Percentiles rank a stretch among this genome's conserved stretches.
Evolutionary conservation across 2,329 filamentous ascomycete genomes (phyloP).

Genomic region (Phaeosphaeriaceae sp.): DNA sequence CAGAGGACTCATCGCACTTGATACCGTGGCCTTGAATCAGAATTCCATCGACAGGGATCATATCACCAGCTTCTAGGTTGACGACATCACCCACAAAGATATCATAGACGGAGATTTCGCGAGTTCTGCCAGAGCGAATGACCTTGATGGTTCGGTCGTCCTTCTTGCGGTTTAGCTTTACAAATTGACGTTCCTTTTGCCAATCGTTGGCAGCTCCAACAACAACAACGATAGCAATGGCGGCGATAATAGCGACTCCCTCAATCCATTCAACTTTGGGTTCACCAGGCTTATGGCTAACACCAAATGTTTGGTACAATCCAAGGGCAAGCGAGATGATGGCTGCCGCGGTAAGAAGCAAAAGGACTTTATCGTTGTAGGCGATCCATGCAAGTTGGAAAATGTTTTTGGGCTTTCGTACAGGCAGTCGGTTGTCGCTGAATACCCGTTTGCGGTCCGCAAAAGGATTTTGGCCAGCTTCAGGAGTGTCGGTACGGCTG

Average conservation of each 20-base stretch:
- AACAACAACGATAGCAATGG: constrained; percentile 75
- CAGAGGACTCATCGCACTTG: constrained; percentile 76
- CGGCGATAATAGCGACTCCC: constrained; percentile 78
- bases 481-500: constrained; percentile 25
- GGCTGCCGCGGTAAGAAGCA: constrained; percentile 62
- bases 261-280: constrained; percentile 79
- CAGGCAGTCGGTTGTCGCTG: constrained; percentile 72
- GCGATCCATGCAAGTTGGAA: constrained; percentile 78
- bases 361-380: constrained; percentile 79
- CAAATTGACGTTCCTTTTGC: constrained; percentile 82
- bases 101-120: constrained; percentile 69
- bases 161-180: constrained; percentile 81
- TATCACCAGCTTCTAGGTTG: constrained; percentile 72
- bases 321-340: constrained; percentile 76
- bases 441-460: constrained; percentile 75
- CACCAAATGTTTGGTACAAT: constrained; percentile 73
- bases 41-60: constrained; percentile 73
- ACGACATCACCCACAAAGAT: constrained; percentile 74
- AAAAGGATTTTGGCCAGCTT: constrained; percentile 36
- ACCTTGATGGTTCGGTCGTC: constrained; percentile 77
- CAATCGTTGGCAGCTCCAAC: constrained; percentile 82
- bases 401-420: constrained; percentile 72
- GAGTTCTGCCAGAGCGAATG: constrained; percentile 73
- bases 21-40: constrained; percentile 70
- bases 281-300: constrained; percentile 57